These are phyloP conservation scores for Chrysosphaeria jannelii DNA, from an alignment of 2,329 filamentous ascomycete species.

Conservation along the genomic window DNA sequence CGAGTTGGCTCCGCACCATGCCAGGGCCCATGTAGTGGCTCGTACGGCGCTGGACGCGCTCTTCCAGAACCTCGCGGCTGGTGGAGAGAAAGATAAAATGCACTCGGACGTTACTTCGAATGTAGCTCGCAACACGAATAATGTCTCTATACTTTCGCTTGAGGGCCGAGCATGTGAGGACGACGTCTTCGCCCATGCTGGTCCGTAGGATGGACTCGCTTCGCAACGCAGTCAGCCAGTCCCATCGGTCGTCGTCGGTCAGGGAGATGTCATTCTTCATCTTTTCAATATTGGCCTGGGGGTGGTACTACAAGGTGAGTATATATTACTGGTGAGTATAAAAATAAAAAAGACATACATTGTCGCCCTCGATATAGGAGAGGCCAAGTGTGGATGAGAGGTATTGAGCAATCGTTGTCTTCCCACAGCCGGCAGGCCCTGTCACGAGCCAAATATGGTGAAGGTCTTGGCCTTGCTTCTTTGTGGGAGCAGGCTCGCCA, in stretches of 20 bases:
- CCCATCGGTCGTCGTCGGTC: slow-evolving; percentile 85
- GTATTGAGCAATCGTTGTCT: slow-evolving; percentile 41
- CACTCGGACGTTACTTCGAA: slow-evolving; percentile 38
- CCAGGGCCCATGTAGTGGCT: slow-evolving; percentile 85
- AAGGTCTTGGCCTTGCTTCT: too few relatives aligned
- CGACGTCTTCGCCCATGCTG: slow-evolving; percentile 38
- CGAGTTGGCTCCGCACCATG: slow-evolving; percentile 86
- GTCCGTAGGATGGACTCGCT: slow-evolving; percentile 30
- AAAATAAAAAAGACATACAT: slow-evolving; percentile 17
- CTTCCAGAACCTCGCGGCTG: slow-evolving; percentile 40
- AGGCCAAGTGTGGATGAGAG: slow-evolving; percentile 29
- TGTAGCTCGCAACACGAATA: slow-evolving; percentile 53
- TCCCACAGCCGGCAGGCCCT: slow-evolving; percentile 51
- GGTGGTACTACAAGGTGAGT: slow-evolving; percentile 27
- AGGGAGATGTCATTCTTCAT: slow-evolving; percentile 65
- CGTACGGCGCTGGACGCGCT: slow-evolving; percentile 43
- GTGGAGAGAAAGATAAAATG: slow-evolving; percentile 86
- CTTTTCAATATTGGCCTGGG: slow-evolving; percentile 57
- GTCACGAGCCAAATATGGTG: slow-evolving; percentile 61
- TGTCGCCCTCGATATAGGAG: slow-evolving; percentile 50
- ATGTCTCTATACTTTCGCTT: slow-evolving; percentile 95
- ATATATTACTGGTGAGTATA: slow-evolving; percentile 2
- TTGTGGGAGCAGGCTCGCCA: too few relatives aligned
- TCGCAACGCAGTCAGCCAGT: slow-evolving; percentile 65
- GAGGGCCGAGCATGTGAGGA: slow-evolving; percentile 82